These are phyloP conservation scores for Kodamaea ohmeri DNA, from an alignment of 1,139 yeast species.

Conservation along the genomic window DNA sequence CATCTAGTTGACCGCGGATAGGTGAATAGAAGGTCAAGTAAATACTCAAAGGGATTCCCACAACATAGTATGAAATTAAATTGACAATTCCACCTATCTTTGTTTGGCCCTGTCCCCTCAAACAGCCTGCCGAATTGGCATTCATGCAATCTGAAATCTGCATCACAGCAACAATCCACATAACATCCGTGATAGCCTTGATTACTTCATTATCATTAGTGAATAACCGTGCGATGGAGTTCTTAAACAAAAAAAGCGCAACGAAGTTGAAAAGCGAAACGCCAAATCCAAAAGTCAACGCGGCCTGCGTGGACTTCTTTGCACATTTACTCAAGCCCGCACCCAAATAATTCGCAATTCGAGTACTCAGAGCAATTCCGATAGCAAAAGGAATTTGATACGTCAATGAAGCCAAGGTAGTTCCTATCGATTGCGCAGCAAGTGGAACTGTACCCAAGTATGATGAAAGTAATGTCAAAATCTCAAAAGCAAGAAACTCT, in stretches of 20 bases:
- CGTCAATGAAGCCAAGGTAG: slow-evolving; percentile 53
- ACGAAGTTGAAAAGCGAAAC: slow-evolving; percentile 43
- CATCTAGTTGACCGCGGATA: slow-evolving; percentile 44
- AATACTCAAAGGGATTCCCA: slow-evolving; percentile 52
- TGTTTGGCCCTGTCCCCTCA: slow-evolving; percentile 60
- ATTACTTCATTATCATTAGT: slow-evolving; percentile 45
- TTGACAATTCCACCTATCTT: slow-evolving; percentile 59
- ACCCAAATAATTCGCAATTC: slow-evolving; percentile 59
- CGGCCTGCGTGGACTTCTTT: slow-evolving; percentile 42
- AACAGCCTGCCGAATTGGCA: slow-evolving; percentile 59
- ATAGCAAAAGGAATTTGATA: slow-evolving; percentile 59
- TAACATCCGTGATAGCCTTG: slow-evolving; percentile 34
- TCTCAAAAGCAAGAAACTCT: slow-evolving; percentile 71
- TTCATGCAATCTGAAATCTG: slow-evolving; percentile 58
- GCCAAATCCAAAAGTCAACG: slow-evolving; percentile 42
- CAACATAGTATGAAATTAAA: slow-evolving; percentile 48
- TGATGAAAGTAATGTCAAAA: slow-evolving; percentile 62
- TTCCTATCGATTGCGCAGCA: slow-evolving; percentile 58
- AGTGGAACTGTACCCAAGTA: slow-evolving; percentile 53
- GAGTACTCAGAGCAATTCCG: slow-evolving; percentile 58
- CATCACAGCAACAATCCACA: slow-evolving; percentile 55
- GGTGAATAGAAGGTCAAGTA: slow-evolving; percentile 47
- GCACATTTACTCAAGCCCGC: slow-evolving; percentile 52
- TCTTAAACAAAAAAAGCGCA: slow-evolving; percentile 38
- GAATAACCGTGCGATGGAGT: slow-evolving; percentile 36